Base-by-base conservation (phyloP, 2,329 filamentous ascomycete species). In the Pyrenochaeta sp. region DNA sequence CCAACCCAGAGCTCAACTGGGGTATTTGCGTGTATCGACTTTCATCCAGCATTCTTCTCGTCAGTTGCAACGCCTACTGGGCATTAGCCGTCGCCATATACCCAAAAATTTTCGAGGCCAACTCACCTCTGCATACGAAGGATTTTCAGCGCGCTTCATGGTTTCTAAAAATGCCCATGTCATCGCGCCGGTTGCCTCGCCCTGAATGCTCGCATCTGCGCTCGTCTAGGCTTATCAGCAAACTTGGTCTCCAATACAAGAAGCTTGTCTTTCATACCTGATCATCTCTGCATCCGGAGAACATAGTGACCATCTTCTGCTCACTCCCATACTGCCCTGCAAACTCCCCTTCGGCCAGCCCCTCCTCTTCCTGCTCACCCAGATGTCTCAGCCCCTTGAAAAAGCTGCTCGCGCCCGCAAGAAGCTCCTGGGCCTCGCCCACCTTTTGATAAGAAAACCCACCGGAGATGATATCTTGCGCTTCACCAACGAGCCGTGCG, bases 341-440 rank as follows among this genome's bases (percentile, higher is more conserved):
- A 60, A 81, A 80, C 55, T 72, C 66, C 15, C 77, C 74, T 1
- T 64, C 69, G 4, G 63, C 53, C 39, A 79, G 62, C 0, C 76
- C 75, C 47, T 85, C 80, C 55, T 85, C 80, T 46, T 83, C 75
- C 51, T 82, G 74, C 34, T 79, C 72, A 3, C 75, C 74, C 61
- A 79, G 77, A 65, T 85, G 82, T 46, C 79, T 79, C 42, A 86
- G 68, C 2, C 82, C 79, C 55, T 81, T 79, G 74, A 86, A 86
- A 69, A 87, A 87, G 47, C 75, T 77, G 0, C 79, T 83, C 2
- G 85, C 84, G 39, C 84, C 84, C 0, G 81, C 83, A 30, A 85
- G 78, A 5, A 87, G 72, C 64, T 84, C 78, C 58, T 80, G 74
- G 22, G 85, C 85, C 58, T 85, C 84, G 10, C 78, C 78, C 2